These are phyloP conservation scores for carrot (Daucus carota) DNA, from an alignment of 129 eudicot species.

Conservation along the genomic window DH1_v3.0 NC_030382.2:45639501-45640000, in stretches of 20 bases:
- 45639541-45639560: too few relatives aligned
- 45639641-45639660: too few relatives aligned
- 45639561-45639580: too few relatives aligned
- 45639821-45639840: background rate
- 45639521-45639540: too few relatives aligned
- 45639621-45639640: too few relatives aligned
- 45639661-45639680: too few relatives aligned
- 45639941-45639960: background rate
- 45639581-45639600: too few relatives aligned
- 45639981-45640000: background rate
- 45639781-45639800: conserved; percentile 12
- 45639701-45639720: too few relatives aligned
- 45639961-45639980: background rate
- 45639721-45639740: too few relatives aligned
- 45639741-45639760: conserved; percentile 10
- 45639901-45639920: background rate
- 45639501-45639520: too few relatives aligned
- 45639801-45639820: background rate
- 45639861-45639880: background rate
- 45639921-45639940: background rate
- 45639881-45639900: conserved; percentile 1
- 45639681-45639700: too few relatives aligned
- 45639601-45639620: too few relatives aligned
- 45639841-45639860: conserved; percentile 2
- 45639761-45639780: conserved; percentile 12